A percentile compares a stretch with the other conserved stretches of the same genome.
Evolutionary conservation across 768 basidiomycete species (phyloP).

Genomic region (Rhodocollybia butyracea): DNA sequence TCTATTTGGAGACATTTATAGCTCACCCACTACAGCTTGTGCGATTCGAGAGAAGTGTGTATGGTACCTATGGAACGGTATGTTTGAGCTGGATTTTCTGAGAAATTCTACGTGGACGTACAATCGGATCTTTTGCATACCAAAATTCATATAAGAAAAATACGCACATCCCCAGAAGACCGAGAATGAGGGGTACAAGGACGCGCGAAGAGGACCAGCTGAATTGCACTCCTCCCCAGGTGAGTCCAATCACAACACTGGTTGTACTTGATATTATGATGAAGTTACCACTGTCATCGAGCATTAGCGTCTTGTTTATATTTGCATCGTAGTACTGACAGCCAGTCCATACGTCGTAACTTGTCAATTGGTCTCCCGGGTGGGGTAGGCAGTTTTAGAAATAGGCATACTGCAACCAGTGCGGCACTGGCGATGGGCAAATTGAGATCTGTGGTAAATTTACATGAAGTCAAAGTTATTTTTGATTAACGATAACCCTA

Average conservation of each 20-base stretch:
- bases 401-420: conserved; percentile 22
- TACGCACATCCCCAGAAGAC: neutral
- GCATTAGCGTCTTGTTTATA: neutral
- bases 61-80: neutral
- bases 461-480: too few species aligned
- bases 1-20: neutral
- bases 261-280: conserved; percentile 27
- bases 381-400: conserved; percentile 31
- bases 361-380: conserved; percentile 27
- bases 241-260: conserved; percentile 26
- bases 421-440: conserved; percentile 29
- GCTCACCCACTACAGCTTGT: neutral
- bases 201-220: conserved; percentile 37
- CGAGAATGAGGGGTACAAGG: conserved; percentile 3
- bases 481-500: too few species aligned
- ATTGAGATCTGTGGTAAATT: conserved; percentile 28
- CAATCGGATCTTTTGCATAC: neutral
- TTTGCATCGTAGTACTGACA: conserved; percentile 20
- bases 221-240: conserved; percentile 41
- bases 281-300: conserved; percentile 29
- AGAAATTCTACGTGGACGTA: neutral
- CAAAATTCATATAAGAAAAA: neutral
- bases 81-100: neutral
- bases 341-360: conserved; percentile 33
- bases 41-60: neutral